Evolutionary conservation across 139 green algal genomes (phyloP), one percentile per base, ranked within the genome.

Genomic region (Chlorella sp.): DNA sequence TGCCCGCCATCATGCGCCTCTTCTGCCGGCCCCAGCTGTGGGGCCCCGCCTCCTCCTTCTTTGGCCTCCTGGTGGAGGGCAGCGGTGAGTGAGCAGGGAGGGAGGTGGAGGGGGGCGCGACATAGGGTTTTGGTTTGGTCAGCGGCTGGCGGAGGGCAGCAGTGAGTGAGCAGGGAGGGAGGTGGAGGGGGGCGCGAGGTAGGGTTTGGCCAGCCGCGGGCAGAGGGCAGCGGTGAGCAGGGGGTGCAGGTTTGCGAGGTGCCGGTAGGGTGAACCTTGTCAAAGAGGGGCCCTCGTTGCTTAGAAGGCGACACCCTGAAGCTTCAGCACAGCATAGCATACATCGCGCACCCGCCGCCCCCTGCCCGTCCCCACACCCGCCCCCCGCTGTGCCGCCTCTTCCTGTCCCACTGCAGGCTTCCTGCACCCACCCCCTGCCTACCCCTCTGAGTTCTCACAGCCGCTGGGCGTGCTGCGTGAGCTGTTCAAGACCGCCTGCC

Each of bases 401-500:
- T 16, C 34, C 22, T 2, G 22, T 16, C 24, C 21, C 0, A 69
- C 53, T 16, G 24, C 48, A 91, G 79, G 83, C 30, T 87, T 80
- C 80, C 71, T 88, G 90, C 89, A 71, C 42, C 88, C 39, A 71
- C 83, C 86, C 24, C 28, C 87, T 34, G 66, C 53, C 60, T 64
- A 48, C 68, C 53, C 64, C 68, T 7, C 75, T 39, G 66, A 88
- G 26, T 88, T 88, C 36, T 19, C 30, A 40, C n/a, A 40, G 69
- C 66, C 69, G 19, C 36, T 90, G 69, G 75, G 34, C 24, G 22
- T 82, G 78, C 91, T 96, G 69, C 88, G 94, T 32, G 48, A 61
- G 18, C 82, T 93, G 42, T 66, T 97, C 60, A 83, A 91, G 37
- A 64, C 91, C 21, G 64, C 86, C 57, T 94, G 90, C 87, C 73